phyloP scores from a whole-genome alignment of 352 stramenopile genomes.

The Pythium pyrilobum region DNA sequence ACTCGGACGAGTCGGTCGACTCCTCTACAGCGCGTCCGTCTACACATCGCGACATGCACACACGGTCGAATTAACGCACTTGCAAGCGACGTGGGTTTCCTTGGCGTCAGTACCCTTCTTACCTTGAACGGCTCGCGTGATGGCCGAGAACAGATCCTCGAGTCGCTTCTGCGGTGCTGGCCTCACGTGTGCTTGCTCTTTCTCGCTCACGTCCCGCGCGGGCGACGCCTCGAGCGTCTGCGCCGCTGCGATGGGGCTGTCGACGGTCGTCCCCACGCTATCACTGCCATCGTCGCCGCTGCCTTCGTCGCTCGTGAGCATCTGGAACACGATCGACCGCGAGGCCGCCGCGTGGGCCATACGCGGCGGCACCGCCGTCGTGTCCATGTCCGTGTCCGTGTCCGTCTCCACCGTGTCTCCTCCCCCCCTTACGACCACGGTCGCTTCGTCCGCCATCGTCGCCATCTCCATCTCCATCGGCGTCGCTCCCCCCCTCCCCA shows the following conservation, averaged over 20 bases:
- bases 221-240: conserved; percentile 6
- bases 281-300: conserved; percentile 21
- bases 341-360: conserved; percentile 19
- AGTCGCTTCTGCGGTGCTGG: conserved; percentile 8
- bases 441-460: neutral
- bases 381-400: conserved; percentile 28
- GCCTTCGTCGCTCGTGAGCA: conserved; percentile 15
- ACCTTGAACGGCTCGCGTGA: too few relatives aligned
- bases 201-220: too few relatives aligned
- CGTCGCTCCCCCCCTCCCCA: neutral
- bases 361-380: conserved; percentile 4
- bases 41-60: too few relatives aligned
- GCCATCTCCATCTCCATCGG: conserved; percentile 15
- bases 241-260: conserved; percentile 15
- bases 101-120: neutral
- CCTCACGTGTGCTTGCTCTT: too few relatives aligned
- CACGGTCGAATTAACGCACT: too few relatives aligned
- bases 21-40: too few relatives aligned
- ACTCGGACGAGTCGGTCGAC: neutral
- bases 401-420: neutral
- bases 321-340: conserved; percentile 7
- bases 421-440: too few relatives aligned
- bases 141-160: neutral
- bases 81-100: neutral
- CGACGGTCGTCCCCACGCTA: conserved; percentile 33